Base-by-base conservation (phyloP, 352 stramenopile genomes). In the Phytophthora rubi region DNA sequence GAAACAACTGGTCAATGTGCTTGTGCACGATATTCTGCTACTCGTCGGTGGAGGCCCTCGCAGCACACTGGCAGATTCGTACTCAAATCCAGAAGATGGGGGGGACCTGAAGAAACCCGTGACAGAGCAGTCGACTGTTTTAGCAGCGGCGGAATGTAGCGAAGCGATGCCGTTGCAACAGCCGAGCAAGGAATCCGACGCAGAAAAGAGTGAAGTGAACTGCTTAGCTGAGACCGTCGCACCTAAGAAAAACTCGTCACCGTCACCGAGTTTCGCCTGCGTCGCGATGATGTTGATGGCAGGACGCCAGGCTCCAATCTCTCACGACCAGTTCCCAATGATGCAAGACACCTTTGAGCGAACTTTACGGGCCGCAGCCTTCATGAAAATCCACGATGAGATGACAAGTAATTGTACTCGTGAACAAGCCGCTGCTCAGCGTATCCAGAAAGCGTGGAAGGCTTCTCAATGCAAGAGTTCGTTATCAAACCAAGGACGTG, bases 251-350 rank as follows among this genome's bases (percentile, higher is more conserved):
- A 48, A 21, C 0, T 28, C 45, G 54, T 47, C 35, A 51, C 35
- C 49, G 13, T 55, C 33, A 18, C 56, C 60, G 0, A 88, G 71
- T 57, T 88, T 88, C 51, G 67, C 76, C 5, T 83, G 73, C 28
- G 71, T 71, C 4, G 77, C 80, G 13, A 83, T 86, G 76, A 59
- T 78, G 44, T 52, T 88, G 26, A 70, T 82, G 62, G 62, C 81
- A 51, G 62, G 44, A 10, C 59, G 44, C 3, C 71, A 70, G 13
- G 63, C 63, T 13, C 39, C 53, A 35, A 75, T 78, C 45, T 63
- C 55, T 7, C 71, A 65, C 37, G 33, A 64, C 39, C 51, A 42
- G 33, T 59, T 47, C 12, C 21, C 18, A 51, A 4, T 59, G 13
- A 28, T 23, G n/a, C 52, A 54, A 45, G 33, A 45, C 56, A 42